A percentile compares a stretch with the other conserved stretches of the same genome.
phyloP scores from a whole-genome alignment of 2,329 filamentous ascomycete genomes.

The Phoma sp. region DNA sequence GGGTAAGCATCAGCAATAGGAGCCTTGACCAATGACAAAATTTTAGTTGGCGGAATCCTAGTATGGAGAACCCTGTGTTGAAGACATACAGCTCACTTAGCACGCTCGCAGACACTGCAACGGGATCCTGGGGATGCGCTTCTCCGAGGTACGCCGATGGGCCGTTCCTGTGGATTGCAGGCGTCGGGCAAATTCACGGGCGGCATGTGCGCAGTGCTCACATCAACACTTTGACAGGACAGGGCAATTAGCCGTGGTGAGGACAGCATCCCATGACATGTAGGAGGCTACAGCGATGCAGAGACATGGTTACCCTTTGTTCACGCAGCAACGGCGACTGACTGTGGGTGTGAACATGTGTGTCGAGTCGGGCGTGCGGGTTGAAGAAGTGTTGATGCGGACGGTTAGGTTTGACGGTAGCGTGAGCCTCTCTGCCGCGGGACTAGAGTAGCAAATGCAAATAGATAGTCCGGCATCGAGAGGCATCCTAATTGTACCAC shows the following conservation, averaged over 20 bases:
- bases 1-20: neutral
- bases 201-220: conserved; percentile 12
- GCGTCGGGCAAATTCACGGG: conserved; percentile 18
- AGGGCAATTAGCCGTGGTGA: neutral
- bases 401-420: conserved; percentile 7
- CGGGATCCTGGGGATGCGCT: neutral
- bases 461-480: conserved; percentile 7
- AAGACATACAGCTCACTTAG: neutral
- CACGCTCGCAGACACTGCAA: neutral
- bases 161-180: conserved; percentile 1
- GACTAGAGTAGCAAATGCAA: conserved; percentile 9
- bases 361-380: conserved; percentile 8
- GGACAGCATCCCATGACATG: neutral
- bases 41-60: neutral
- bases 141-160: conserved; percentile 9
- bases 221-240: conserved; percentile 1
- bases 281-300: neutral
- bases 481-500: conserved; percentile 11
- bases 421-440: conserved; percentile 13
- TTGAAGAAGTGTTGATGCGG: conserved; percentile 3
- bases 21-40: neutral
- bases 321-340: neutral
- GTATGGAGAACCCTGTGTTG: neutral
- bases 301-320: neutral
- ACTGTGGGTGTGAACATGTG: neutral